A percentile compares a stretch with the other conserved stretches of the same genome.
Conservation (phyloP, 306 rosid species). For the Elaeagnus macrophylla region DNA sequence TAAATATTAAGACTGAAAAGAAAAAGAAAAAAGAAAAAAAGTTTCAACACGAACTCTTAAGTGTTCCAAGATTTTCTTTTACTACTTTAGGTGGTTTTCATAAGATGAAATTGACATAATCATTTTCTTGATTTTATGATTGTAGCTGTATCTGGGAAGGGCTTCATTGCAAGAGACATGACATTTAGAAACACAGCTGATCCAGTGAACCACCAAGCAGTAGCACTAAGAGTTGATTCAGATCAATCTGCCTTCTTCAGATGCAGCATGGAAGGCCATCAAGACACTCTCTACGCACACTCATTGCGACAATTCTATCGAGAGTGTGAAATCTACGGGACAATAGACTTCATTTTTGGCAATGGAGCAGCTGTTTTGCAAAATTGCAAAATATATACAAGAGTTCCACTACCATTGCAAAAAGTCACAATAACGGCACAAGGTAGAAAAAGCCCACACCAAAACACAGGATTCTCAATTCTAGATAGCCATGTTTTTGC, state of each 20-base stretch:
- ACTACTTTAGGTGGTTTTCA: too few species aligned
- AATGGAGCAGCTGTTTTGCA: conserved; percentile 8
- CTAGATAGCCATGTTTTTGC: conserved; percentile 4
- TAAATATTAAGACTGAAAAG: too few species aligned
- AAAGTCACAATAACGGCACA: conserved; percentile 2
- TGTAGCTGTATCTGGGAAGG: conserved; percentile 11
- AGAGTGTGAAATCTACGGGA: conserved; percentile 5
- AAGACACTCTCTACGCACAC: conserved; percentile 4
- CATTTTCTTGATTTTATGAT: not conserved
- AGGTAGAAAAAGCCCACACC: conserved; percentile 6
- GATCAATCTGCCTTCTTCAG: conserved; percentile 2
- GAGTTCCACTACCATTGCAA: not conserved
- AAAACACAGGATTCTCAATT: not conserved
- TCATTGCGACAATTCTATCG: conserved; percentile 1
- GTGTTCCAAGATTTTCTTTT: too few species aligned
- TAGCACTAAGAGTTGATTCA: conserved; percentile 3
- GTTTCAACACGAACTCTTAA: too few species aligned
- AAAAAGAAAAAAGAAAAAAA: too few species aligned
- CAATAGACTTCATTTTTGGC: conserved; percentile 10
- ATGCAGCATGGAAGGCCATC: not conserved
- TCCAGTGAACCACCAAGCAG: not conserved
- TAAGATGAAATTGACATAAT: too few species aligned
- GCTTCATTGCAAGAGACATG: conserved; percentile 5
- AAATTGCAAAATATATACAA: not conserved
- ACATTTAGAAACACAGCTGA: conserved; percentile 5